phyloP scores from a whole-genome alignment of 805 yeast genomes.

The Wickerhamomyces silvicola region DNA sequence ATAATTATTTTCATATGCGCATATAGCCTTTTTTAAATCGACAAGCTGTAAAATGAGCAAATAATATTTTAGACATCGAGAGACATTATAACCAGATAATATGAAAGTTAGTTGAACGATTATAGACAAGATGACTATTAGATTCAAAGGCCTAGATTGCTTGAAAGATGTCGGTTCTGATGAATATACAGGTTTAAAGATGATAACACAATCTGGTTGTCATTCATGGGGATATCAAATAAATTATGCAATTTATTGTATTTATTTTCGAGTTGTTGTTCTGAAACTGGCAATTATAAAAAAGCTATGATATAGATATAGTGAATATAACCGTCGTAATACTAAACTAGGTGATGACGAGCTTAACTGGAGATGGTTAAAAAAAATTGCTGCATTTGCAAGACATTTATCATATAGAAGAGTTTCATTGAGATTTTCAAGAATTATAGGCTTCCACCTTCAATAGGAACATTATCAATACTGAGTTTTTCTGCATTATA shows the following conservation, averaged over 20 bases:
- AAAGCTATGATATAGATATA: conserved; percentile 7
- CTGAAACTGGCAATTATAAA: conserved; percentile 4
- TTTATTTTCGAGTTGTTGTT: conserved; percentile 14
- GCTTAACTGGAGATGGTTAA: background rate
- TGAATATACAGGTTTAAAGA: conserved; percentile 1
- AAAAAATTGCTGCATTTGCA: conserved; percentile 23
- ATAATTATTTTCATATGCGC: too few species aligned
- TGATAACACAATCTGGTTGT: conserved; percentile 11
- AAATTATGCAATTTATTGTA: conserved; percentile 10
- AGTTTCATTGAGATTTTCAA: conserved; percentile 25
- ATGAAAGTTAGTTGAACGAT: too few species aligned
- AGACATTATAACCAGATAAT: too few species aligned
- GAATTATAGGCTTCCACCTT: conserved; percentile 31
- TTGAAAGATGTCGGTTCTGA: conserved; percentile 6
- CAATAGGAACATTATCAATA: conserved; percentile 30
- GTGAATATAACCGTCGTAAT: conserved; percentile 16
- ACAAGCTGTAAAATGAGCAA: too few species aligned
- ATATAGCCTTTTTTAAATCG: too few species aligned
- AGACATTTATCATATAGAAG: conserved; percentile 28
- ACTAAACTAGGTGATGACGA: conserved; percentile 3
- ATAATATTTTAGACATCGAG: too few species aligned
- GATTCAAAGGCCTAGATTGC: conserved; percentile 16
- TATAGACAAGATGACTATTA: conserved; percentile 11
- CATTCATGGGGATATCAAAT: conserved; percentile 12
- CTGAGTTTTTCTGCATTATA: conserved; percentile 30